Conservation (phyloP, 2,329 filamentous ascomycete genomes). For the Penicillium psychrosexuale region DNA sequence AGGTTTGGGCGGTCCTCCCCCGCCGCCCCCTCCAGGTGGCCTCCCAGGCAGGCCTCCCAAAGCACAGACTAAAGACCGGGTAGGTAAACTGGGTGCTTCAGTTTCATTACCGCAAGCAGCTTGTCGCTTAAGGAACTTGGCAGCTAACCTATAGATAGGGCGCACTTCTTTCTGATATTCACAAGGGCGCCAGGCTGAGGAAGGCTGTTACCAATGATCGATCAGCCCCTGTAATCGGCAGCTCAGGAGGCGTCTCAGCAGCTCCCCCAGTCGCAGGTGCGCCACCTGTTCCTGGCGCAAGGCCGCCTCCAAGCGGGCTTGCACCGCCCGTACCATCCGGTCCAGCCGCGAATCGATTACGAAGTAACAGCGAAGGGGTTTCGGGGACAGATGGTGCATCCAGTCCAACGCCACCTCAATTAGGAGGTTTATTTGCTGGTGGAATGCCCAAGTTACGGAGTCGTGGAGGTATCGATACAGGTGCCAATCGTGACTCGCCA, state of each 20-base stretch:
- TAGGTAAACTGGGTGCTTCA: conserved; percentile 45
- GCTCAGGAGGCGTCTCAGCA: conserved; percentile 54
- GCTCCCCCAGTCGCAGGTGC: conserved; percentile 68
- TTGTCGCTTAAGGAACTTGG: neutral
- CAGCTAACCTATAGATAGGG: conserved; percentile 55
- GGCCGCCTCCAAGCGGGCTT: conserved; percentile 19
- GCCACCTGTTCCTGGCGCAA: conserved; percentile 68
- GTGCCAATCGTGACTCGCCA: conserved; percentile 66
- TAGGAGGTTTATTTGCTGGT: conserved; percentile 84
- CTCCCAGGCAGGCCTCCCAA: conserved; percentile 59
- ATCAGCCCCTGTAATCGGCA: conserved; percentile 71
- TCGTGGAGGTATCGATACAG: conserved; percentile 76
- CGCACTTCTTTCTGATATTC: conserved; percentile 82
- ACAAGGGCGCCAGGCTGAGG: conserved; percentile 73
- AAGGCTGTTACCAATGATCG: conserved; percentile 90
- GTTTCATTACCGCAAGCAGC: neutral
- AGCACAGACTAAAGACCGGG: conserved; percentile 57
- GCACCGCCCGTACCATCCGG: conserved; percentile 51
- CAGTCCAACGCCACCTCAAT: conserved; percentile 61
- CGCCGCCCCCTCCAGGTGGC: conserved; percentile 54
- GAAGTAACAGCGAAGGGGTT: conserved; percentile 74
- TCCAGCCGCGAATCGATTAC: conserved; percentile 57
- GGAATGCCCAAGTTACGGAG: conserved; percentile 96
- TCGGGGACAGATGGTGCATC: conserved; percentile 45
- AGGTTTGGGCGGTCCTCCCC: conserved; percentile 58